Base-by-base conservation (phyloP, 2,329 filamentous ascomycete species). In the Thelonectria rubi region DNA sequence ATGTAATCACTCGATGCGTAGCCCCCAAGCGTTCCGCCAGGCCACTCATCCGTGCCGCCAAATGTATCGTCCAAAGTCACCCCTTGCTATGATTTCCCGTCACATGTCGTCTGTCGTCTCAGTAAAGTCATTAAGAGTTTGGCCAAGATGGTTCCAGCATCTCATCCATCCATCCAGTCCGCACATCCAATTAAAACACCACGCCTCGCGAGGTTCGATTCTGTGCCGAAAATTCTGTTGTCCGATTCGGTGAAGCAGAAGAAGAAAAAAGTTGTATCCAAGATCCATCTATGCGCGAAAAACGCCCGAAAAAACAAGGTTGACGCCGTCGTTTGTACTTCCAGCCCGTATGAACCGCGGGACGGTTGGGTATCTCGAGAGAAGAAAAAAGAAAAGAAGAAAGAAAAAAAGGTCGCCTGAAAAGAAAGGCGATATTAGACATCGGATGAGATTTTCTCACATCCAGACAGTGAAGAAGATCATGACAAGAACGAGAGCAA, bases 401-500 rank as follows among this genome's bases (percentile, higher is more conserved):
- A n/a, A 42, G 40, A 48, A 34, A 42, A 50, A 21, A 40, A 21
- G 32, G 47, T 52, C 30, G 14, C 32, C 5, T 9, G 47, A 58
- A 59, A 53, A 51, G 50, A 48, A 59, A 59, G 45, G 14, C 34
- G 34, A 37, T 37, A 37, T 37, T 10, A 46, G 5, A 21, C 4
- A n/a, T 39, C 42, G 14, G n/a, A 24, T 5, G 21, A 18, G 21
- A 32, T 58, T 2, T 30, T 30, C 5, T 48, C 39, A 72, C 69
- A 72, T 72, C 65, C 65, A 72, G 34, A 74, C 66, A 10, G 72
- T 67, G 30, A 73, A 68, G 34, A 70, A 69, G 49, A 75, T 58
- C 58, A 75, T 73, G 42, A 73, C 62, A 14, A 65, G 69, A 2
- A 71, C 71, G 20, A 75, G 58, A n/a, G 68, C 66, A 20, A 71